Percentiles rank a stretch among this genome's conserved stretches.
Evolutionary conservation across 1,139 yeast genomes (phyloP).

Genomic region (Scheffersomyces parashehatae): DNA sequence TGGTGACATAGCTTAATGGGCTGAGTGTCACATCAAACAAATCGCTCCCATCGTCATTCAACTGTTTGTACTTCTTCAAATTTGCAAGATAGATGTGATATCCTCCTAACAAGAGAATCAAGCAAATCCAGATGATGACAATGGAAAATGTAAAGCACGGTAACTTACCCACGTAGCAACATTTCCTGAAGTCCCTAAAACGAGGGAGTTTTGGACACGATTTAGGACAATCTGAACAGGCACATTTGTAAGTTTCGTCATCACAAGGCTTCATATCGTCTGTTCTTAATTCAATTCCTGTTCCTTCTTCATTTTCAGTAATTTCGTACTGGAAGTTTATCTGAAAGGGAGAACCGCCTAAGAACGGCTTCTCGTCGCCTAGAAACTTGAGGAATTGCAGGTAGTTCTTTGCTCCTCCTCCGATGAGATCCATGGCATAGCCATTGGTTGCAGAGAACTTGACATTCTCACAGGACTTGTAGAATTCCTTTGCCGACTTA

Average conservation of each 20-base stretch:
- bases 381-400: constrained; percentile 76
- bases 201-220: constrained; percentile 72
- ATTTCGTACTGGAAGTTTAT: constrained; percentile 66
- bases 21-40: constrained; percentile 17
- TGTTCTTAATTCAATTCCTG: constrained; percentile 23
- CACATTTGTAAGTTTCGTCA: constrained; percentile 69
- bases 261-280: constrained; percentile 56
- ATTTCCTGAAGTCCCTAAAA: constrained; percentile 31
- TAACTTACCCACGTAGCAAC: constrained; percentile 59
- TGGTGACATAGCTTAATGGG: background rate
- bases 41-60: constrained; percentile 5
- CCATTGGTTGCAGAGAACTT: constrained; percentile 96
- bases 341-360: constrained; percentile 96
- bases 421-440: constrained; percentile 93
- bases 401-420: constrained; percentile 88
- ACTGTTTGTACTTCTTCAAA: constrained; percentile 8
- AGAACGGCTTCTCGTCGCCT: constrained; percentile 89
- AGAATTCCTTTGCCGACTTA: constrained; percentile 62
- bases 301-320: constrained; percentile 19
- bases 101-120: constrained; percentile 37
- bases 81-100: constrained; percentile 35
- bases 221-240: constrained; percentile 85
- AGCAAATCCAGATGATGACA: constrained; percentile 47
- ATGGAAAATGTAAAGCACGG: constrained; percentile 76
- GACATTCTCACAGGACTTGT: constrained; percentile 82